Conservation (phyloP, 2,329 filamentous ascomycete species). For the Arthrocladium fulminans region DNA sequence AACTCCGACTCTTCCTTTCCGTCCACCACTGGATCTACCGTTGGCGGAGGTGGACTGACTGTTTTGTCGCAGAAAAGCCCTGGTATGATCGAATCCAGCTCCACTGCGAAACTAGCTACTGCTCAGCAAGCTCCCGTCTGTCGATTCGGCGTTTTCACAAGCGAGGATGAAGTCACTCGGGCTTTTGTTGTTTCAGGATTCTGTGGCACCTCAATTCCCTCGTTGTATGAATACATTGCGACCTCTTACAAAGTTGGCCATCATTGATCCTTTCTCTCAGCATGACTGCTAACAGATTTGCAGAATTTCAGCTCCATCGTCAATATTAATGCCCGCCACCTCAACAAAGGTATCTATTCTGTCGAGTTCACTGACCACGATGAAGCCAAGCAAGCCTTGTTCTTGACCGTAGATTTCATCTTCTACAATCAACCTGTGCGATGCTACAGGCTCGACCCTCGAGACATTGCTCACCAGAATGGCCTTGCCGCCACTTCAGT, state of each 20-base stretch:
- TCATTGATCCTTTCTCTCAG: background rate
- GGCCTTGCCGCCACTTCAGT: slow-evolving; percentile 21
- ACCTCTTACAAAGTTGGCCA: slow-evolving; percentile 33
- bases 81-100: slow-evolving; percentile 1
- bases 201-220: background rate
- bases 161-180: slow-evolving; percentile 16
- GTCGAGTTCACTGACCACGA: slow-evolving; percentile 53
- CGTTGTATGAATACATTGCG: slow-evolving; percentile 22
- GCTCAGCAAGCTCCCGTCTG: background rate
- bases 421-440: slow-evolving; percentile 42
- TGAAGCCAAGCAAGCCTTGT: slow-evolving; percentile 46
- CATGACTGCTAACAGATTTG: background rate
- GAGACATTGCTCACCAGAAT: slow-evolving; percentile 34
- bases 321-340: slow-evolving; percentile 1
- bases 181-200: slow-evolving; percentile 15
- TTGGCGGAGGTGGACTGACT: background rate
- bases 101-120: background rate
- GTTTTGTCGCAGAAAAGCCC: background rate
- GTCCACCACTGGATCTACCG: background rate
- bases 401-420: slow-evolving; percentile 36
- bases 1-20: background rate
- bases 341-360: slow-evolving; percentile 36
- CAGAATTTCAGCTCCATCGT: slow-evolving; percentile 6
- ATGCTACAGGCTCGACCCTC: slow-evolving; percentile 30
- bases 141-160: slow-evolving; percentile 15